A percentile compares a stretch with the other conserved stretches of the same genome.
Evolutionary conservation across 208 protist species (phyloP).

Genomic region (Crithidia acanthocephali): DNA sequence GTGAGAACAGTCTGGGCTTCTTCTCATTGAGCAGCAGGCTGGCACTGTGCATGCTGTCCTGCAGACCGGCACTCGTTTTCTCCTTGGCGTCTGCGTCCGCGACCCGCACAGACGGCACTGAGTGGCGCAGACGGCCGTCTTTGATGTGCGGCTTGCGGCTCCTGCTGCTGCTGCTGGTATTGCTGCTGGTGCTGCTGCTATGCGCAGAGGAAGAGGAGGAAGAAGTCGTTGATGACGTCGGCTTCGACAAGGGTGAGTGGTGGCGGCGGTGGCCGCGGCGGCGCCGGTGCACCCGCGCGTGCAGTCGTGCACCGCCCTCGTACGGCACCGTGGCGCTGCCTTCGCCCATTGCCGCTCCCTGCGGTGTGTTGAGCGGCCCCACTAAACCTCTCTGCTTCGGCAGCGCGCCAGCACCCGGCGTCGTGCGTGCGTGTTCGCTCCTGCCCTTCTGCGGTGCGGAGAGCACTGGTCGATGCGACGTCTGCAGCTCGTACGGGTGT

Average conservation of each 20-base stretch:
- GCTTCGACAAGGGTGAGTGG: background rate
- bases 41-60: background rate
- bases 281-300: conserved; percentile 9
- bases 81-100: too few species aligned
- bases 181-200: background rate
- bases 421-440: background rate
- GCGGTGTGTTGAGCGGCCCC: background rate
- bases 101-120: background rate
- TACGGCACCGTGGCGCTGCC: background rate
- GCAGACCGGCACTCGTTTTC: background rate
- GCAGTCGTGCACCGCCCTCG: background rate
- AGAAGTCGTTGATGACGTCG: conserved; percentile 1
- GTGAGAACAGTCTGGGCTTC: background rate
- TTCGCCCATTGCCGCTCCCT: background rate
- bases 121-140: background rate
- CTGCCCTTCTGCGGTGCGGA: background rate
- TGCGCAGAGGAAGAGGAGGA: background rate
- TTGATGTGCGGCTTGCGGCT: background rate
- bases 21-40: background rate
- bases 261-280: background rate
- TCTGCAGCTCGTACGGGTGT: conserved; percentile 5
- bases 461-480: background rate
- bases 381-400: too few species aligned
- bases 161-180: background rate
- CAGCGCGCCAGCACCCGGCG: too few species aligned